Base-by-base conservation (phyloP, 208 protist genomes). In the Trypanosoma boissoni region DNA sequence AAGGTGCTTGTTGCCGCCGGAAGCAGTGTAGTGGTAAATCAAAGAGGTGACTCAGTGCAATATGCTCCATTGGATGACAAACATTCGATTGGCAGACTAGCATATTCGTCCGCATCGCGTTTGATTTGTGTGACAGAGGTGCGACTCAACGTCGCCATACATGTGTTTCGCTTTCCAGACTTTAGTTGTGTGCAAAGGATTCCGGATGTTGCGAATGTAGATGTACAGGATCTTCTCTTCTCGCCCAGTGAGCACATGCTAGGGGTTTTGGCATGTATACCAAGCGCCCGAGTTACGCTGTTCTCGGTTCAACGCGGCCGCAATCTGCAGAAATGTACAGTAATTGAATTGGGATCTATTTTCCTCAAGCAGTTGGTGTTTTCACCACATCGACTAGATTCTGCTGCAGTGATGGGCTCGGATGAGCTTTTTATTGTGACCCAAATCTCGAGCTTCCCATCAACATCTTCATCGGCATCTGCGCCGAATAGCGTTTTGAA, bases 81-180 rank as follows among this genome's bases (percentile, higher is more conserved):
- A 34, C 82, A 90, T 55, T 28, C 46, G 1, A 44, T 94, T 20
- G 71, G 74, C 31, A 46, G 72, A n/a, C 48, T 94, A 24, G 78
- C 68, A 0, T 66, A 58, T 45, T 71, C 72, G 28, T 74, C 63
- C 23, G 16, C 57, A 0, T 26, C 43, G 1, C 68, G 58, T 16
- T 18, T 90, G 20, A 28, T 94, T 16, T 90, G 79, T 45, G 18
- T 91, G 1, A 73, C 81, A 0, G 80, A 90, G 65, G 57, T 62
- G 28, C 70, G 78, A 2, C 64, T 91, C 28, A 55, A 68, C 12
- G 75, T 90, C 14, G 45, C 62, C 2, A 45, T 95, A 5, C 69
- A 76, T 41, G 76, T 91, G 36, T 91, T 82, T 72, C 66, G 74
- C n/a, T 62, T 49, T 7, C 61, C 73, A 20, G 64, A 71, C 4